Evolutionary conservation across 1,284 basidiomycete species (phyloP), one percentile per base, ranked within the genome.

Genomic region (Fistulina hepatica): DNA sequence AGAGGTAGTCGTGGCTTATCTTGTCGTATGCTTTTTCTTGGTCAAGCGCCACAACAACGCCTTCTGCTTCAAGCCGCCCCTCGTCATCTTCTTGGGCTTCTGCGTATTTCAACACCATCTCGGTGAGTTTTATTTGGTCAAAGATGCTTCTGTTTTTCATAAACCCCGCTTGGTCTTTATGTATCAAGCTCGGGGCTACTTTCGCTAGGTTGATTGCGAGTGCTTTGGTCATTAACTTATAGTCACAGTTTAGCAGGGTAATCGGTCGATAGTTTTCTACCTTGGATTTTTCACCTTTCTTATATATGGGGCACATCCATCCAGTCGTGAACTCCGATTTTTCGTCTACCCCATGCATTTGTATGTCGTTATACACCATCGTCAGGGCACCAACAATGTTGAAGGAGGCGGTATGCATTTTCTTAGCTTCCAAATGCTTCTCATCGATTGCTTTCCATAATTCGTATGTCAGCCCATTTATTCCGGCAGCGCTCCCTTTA

Each of bases 291-390:
- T 56, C 51, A 9, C 52, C 52, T 43, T 63, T 58, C 38, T 63
- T 63, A 39, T 54, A 59, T 2, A 61, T 36, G 0, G 53, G 59
- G 45, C 52, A 55, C 41, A 63, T 54, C 53, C 57, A 57, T 2
- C 60, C 59, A 2, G 48, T 39, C 0, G 52, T 36, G 35, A 60
- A 58, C 3, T 37, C 19, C 0, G 48, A 46, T 3, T 33, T 38
- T 11, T 26, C 22, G 10, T 36, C 27, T 3, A 52, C 35, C 0
- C 41, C 40, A 21, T 45, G 9, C 2, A 31, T 15, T 32, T 50
- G 21, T 10, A 50, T 42, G 19, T 52, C 36, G 16, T 48, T 40
- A 42, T 44, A 42, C 7, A 42, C 25, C 10, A 22, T 15, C 0
- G 44, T 44, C 16, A 48, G 16, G 1, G 25, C 10, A 9, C 28